phyloP scores from a whole-genome alignment of 495 filamentous ascomycete genomes.

The Penicillium steckii region DNA sequence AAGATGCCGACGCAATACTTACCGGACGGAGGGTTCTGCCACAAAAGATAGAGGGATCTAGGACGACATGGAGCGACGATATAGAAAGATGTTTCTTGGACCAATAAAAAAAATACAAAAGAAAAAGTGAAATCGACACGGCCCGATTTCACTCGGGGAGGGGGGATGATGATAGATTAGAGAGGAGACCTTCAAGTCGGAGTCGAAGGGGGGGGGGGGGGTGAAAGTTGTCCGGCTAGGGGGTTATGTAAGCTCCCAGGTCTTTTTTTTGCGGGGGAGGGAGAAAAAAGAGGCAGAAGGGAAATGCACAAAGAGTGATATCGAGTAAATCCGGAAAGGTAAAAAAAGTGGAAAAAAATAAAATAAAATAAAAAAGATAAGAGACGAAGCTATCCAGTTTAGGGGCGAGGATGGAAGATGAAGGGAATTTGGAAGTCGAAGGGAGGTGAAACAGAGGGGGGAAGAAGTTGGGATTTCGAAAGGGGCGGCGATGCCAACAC shows the following conservation, averaged over 20 bases:
- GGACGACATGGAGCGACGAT: conserved; percentile 45
- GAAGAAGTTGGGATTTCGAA: conserved; percentile 18
- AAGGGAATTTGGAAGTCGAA: conserved; percentile 1
- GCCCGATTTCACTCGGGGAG: conserved; percentile 20
- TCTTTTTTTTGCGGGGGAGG: conserved; percentile 23
- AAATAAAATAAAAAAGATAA: too few relatives aligned
- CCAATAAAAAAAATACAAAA: not conserved
- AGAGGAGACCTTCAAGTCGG: not conserved
- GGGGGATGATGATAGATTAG: conserved; percentile 8
- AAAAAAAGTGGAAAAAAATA: conserved; percentile 4
- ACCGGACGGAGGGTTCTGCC: conserved; percentile 38
- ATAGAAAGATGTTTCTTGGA: conserved; percentile 8
- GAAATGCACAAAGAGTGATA: not conserved
- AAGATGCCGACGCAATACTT: conserved; percentile 14
- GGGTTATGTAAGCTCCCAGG: conserved; percentile 21
- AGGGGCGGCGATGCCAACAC: conserved; percentile 22
- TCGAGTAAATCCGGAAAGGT: not conserved
- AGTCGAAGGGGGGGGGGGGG: conserved; percentile 16
- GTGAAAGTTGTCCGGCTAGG: conserved; percentile 11
- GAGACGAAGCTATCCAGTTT: not conserved
- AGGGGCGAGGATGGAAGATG: conserved; percentile 1
- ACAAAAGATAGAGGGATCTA: conserved; percentile 38
- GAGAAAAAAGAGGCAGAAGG: conserved; percentile 1
- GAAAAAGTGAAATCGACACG: not conserved
- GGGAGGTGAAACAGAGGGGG: not conserved